These are phyloP conservation scores for Dioscorea alata DNA, from an alignment of 106 monocot species.

Conservation along the genomic window DNA sequence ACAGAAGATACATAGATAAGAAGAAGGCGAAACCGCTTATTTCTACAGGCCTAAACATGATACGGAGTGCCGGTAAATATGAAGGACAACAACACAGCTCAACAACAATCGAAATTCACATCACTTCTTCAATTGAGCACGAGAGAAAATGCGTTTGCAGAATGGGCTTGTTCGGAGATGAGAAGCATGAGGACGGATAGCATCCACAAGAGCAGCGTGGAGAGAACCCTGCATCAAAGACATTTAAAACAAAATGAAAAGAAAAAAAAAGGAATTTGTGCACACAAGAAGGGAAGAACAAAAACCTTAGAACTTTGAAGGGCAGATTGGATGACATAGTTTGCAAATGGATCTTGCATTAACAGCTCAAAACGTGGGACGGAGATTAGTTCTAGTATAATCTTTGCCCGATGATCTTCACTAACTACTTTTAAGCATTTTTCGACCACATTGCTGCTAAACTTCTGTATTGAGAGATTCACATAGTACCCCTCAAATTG, in stretches of 20 bases:
- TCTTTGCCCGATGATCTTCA: conserved; percentile 26
- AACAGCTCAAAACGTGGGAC: conserved; percentile 51
- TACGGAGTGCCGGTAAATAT: background rate
- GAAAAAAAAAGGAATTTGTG: too few species aligned
- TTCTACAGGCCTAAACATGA: conserved; percentile 9
- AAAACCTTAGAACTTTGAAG: conserved; percentile 56
- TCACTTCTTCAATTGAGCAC: conserved; percentile 24
- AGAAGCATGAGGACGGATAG: conserved; percentile 7
- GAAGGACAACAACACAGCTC: conserved; percentile 7
- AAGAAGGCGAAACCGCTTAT: conserved; percentile 8
- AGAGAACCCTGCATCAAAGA: conserved; percentile 3
- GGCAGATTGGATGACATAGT: conserved; percentile 90
- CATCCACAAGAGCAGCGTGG: background rate
- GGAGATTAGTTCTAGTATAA: conserved; percentile 59
- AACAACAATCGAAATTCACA: background rate
- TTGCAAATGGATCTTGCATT: conserved; percentile 79
- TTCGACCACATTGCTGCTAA: conserved; percentile 93
- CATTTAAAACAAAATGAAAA: background rate
- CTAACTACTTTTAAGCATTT: conserved; percentile 65
- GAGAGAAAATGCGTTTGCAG: conserved; percentile 9
- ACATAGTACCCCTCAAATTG: conserved; percentile 56
- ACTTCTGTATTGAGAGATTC: conserved; percentile 64
- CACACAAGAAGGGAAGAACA: background rate
- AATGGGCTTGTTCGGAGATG: conserved; percentile 1
- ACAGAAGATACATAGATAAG: background rate